phyloP scores from a whole-genome alignment of 768 basidiomycete species.

The Amanita polypyramis region DNA sequence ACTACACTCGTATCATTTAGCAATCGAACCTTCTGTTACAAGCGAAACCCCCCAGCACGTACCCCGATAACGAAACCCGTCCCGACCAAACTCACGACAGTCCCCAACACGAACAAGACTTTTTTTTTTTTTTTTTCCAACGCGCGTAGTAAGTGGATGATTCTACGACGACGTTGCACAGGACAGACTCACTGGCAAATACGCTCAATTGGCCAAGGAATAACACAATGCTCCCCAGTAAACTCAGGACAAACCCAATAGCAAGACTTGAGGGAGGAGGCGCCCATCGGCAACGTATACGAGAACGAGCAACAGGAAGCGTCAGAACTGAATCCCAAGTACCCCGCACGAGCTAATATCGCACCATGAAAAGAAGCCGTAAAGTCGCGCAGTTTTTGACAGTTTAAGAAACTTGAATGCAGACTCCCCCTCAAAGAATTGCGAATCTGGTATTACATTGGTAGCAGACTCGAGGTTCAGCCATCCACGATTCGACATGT shows the following conservation, averaged over 20 bases:
- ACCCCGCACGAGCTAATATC: constrained; percentile 13
- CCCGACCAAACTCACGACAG: constrained; percentile 71
- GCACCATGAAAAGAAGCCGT: constrained; percentile 81
- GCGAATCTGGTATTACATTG: constrained; percentile 58
- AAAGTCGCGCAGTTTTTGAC: constrained; percentile 70
- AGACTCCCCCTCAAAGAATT: constrained; percentile 83
- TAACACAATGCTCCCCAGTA: constrained; percentile 70
- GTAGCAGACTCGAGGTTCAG: constrained; percentile 70
- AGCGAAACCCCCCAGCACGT: constrained; percentile 19
- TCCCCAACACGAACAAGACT: constrained; percentile 82
- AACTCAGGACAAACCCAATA: constrained; percentile 68
- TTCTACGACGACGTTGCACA: background rate
- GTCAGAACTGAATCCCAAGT: background rate
- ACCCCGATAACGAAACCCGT: constrained; percentile 91
- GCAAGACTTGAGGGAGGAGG: constrained; percentile 36
- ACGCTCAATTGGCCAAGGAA: constrained; percentile 57
- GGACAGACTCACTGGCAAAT: constrained; percentile 58
- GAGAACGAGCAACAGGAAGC: background rate
- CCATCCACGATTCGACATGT: constrained; percentile 67
- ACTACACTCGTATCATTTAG: constrained; percentile 31
- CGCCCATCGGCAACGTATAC: background rate
- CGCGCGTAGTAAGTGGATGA: background rate
- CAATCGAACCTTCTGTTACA: background rate
- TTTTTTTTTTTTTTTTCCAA: too few species aligned
- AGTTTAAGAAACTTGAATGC: constrained; percentile 76